Conservation (phyloP, 2,329 filamentous ascomycete species). For the Xylariaceae sp. region DNA sequence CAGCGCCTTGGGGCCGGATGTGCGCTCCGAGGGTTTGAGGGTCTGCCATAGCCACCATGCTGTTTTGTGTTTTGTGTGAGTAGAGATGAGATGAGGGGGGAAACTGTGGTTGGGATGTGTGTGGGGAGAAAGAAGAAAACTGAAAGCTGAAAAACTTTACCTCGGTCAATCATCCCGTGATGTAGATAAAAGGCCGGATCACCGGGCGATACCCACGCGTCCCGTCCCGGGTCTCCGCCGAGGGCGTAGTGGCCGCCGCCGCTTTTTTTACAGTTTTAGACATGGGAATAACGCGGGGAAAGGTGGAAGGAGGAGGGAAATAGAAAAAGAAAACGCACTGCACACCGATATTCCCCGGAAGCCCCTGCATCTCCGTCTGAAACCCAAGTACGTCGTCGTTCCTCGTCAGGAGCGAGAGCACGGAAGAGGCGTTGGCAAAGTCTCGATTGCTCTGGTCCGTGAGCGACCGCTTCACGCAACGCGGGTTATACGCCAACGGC, state of each 20-base stretch:
- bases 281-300: too few species aligned
- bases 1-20: constrained; percentile 12
- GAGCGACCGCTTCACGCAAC: constrained; percentile 29
- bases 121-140: background rate
- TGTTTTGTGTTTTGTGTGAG: constrained; percentile 1
- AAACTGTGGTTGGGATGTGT: too few species aligned
- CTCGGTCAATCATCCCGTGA: constrained; percentile 14
- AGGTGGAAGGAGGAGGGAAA: too few species aligned
- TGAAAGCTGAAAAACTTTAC: background rate
- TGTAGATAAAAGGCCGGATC: constrained; percentile 24
- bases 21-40: constrained; percentile 11
- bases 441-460: constrained; percentile 20
- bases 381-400: constrained; percentile 33
- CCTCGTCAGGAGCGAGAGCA: constrained; percentile 13
- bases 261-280: too few species aligned
- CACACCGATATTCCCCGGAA: constrained; percentile 25
- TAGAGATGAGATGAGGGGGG: background rate
- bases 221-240: constrained; percentile 25
- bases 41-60: constrained; percentile 22
- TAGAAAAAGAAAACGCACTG: too few species aligned
- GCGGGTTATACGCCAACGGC: constrained; percentile 31
- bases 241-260: constrained; percentile 27
- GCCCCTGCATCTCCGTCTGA: constrained; percentile 33
- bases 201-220: constrained; percentile 16
- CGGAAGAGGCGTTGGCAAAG: constrained; percentile 25